Percentiles rank a stretch among this genome's conserved stretches.
Conservation (phyloP, 768 basidiomycete genomes). For the Leccinellum albellum region DNA sequence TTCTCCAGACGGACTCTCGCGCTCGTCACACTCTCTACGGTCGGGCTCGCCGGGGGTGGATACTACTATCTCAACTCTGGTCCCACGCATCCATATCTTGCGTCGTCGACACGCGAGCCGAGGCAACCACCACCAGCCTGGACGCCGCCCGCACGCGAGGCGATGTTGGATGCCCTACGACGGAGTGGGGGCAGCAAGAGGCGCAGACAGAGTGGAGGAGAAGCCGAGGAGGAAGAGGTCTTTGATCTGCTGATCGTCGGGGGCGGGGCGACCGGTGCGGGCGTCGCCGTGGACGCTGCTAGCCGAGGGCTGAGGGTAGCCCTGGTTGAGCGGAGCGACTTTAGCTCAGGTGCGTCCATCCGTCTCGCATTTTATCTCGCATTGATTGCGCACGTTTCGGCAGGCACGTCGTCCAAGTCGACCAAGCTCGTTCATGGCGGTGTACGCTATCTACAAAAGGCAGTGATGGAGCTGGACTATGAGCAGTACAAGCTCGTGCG, state of each 20-base stretch:
- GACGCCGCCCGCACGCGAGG: constrained; percentile 67
- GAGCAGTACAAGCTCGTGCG: constrained; percentile 94
- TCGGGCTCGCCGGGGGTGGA: constrained; percentile 51
- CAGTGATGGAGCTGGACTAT: constrained; percentile 91
- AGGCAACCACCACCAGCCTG: constrained; percentile 75
- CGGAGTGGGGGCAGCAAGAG: constrained; percentile 5
- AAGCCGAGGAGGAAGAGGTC: constrained; percentile 49
- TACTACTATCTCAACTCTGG: constrained; percentile 76
- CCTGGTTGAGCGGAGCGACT: constrained; percentile 90
- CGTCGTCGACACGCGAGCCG: constrained; percentile 56
- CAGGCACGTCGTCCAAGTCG: constrained; percentile 93
- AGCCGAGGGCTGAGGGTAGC: constrained; percentile 89
- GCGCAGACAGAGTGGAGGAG: constrained; percentile 30
- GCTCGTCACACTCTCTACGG: constrained; percentile 49
- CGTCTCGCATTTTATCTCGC: neutral
- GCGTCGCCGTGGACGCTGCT: constrained; percentile 94
- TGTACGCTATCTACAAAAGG: constrained; percentile 96
- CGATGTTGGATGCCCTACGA: constrained; percentile 57
- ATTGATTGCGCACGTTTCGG: neutral
- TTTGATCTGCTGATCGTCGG: constrained; percentile 86
- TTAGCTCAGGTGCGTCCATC: constrained; percentile 64
- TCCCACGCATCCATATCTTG: constrained; percentile 50
- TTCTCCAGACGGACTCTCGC: constrained; percentile 57
- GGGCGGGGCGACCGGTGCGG: constrained; percentile 94
- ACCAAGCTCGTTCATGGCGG: constrained; percentile 99